Evolutionary conservation across 495 filamentous ascomycete genomes (phyloP).

Genomic region (Trichoderma asperelloides): DNA sequence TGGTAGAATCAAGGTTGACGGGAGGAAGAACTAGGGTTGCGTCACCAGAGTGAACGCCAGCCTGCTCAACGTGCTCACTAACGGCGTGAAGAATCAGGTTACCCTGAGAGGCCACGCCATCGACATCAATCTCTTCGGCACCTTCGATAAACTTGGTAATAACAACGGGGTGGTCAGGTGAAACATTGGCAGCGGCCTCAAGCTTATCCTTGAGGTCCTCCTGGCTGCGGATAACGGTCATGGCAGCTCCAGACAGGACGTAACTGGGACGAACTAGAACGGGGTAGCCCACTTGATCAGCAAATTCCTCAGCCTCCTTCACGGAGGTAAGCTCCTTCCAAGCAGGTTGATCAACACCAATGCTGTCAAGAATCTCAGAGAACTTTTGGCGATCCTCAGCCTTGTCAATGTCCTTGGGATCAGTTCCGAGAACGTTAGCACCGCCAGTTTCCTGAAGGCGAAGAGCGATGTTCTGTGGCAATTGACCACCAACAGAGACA

Average conservation of each 20-base stretch:
- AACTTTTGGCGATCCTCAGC: constrained; percentile 98
- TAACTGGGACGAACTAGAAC: constrained; percentile 95
- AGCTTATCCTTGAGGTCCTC: constrained; percentile 86
- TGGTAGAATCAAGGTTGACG: constrained; percentile 59
- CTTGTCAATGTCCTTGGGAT: constrained; percentile 91
- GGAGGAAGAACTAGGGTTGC: constrained; percentile 94
- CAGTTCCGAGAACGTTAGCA: constrained; percentile 82
- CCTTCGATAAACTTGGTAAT: constrained; percentile 99
- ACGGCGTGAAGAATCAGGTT: constrained; percentile 87
- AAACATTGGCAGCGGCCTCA: constrained; percentile 80
- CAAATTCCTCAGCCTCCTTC: constrained; percentile 77
- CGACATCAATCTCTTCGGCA: constrained; percentile 95
- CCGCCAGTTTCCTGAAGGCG: constrained; percentile 85
- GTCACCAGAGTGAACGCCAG: constrained; percentile 96
- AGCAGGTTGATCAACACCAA: constrained; percentile 87
- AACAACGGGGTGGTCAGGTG: constrained; percentile 96
- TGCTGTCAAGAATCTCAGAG: constrained; percentile 91
- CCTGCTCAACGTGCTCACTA: constrained; percentile 95
- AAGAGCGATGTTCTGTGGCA: constrained; percentile 95
- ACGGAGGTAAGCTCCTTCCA: constrained; percentile 97
- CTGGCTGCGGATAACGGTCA: constrained; percentile 96
- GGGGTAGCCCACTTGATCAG: constrained; percentile 80
- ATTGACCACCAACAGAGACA: constrained; percentile 89
- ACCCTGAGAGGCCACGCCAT: constrained; percentile 82
- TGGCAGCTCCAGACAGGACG: constrained; percentile 93